phyloP scores from a whole-genome alignment of 2,329 filamentous ascomycete genomes.

The Cordyceps sp. region DNA sequence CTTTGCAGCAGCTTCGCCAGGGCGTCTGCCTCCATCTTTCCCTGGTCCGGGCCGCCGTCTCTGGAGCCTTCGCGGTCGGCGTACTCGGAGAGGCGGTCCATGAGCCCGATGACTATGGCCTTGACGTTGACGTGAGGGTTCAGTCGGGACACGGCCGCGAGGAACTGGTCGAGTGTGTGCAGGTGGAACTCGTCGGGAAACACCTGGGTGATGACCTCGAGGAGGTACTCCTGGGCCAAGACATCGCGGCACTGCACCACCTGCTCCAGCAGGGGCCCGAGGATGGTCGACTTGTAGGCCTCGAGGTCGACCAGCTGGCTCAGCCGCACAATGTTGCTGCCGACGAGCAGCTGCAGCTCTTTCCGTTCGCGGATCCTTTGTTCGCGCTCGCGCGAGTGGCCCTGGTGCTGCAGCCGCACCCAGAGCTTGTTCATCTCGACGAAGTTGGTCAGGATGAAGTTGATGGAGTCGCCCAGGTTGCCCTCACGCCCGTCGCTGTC shows the following conservation, averaged over 20 bases:
- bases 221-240: conserved; percentile 86
- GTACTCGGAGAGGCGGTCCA: conserved; percentile 90
- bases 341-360: conserved; percentile 87
- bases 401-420: conserved; percentile 94
- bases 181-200: conserved; percentile 98
- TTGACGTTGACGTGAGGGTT: conserved; percentile 98
- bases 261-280: conserved; percentile 82
- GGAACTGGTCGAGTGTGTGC: conserved; percentile 87
- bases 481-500: conserved; percentile 83
- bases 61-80: conserved; percentile 74
- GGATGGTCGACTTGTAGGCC: conserved; percentile 78
- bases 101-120: conserved; percentile 90
- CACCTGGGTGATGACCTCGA: conserved; percentile 97
- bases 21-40: conserved; percentile 71
- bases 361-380: conserved; percentile 86
- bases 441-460: conserved; percentile 95
- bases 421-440: conserved; percentile 99
- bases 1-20: conserved; percentile 63
- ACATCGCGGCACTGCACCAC: conserved; percentile 97
- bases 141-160: conserved; percentile 79
- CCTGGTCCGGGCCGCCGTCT: conserved; percentile 47
- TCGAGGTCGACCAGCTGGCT: conserved; percentile 94
- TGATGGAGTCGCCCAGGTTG: conserved; percentile 93
- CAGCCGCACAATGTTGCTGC: conserved; percentile 86
- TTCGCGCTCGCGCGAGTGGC: conserved; percentile 86